phyloP scores from a whole-genome alignment of 495 filamentous ascomycete species.

The Darksidea phi region DNA sequence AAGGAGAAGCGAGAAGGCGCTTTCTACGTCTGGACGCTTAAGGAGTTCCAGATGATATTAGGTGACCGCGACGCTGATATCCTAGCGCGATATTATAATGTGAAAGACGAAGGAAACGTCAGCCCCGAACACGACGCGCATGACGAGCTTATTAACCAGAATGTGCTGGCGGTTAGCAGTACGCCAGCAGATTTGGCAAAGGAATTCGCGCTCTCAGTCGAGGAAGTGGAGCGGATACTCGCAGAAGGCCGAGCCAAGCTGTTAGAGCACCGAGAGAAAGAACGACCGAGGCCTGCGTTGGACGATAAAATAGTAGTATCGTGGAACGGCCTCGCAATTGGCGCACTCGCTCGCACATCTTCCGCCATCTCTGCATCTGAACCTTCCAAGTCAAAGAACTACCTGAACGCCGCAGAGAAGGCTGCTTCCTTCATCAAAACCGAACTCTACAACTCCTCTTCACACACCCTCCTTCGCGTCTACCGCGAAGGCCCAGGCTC shows the following conservation, averaged over 20 bases:
- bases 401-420: constrained; percentile 62
- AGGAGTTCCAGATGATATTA: constrained; percentile 79
- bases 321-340: constrained; percentile 90
- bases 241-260: constrained; percentile 67
- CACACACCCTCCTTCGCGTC: constrained; percentile 67
- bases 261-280: constrained; percentile 67
- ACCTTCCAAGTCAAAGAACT: constrained; percentile 56
- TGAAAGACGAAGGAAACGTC: constrained; percentile 86
- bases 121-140: constrained; percentile 78
- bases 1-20: constrained; percentile 88
- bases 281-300: constrained; percentile 73
- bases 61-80: constrained; percentile 68
- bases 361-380: constrained; percentile 64
- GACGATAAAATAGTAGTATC: constrained; percentile 89
- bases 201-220: constrained; percentile 72
- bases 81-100: constrained; percentile 81
- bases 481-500: constrained; percentile 72
- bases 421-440: constrained; percentile 74
- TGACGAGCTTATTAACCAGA: constrained; percentile 90
- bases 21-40: constrained; percentile 91
- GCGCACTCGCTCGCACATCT: constrained; percentile 71
- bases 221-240: constrained; percentile 72
- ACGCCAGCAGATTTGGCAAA: constrained; percentile 68
- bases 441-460: constrained; percentile 68
- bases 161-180: constrained; percentile 59